phyloP scores from a whole-genome alignment of 371 early-diverging fungal genomes.

The Basidiobolus meristosporus region DNA sequence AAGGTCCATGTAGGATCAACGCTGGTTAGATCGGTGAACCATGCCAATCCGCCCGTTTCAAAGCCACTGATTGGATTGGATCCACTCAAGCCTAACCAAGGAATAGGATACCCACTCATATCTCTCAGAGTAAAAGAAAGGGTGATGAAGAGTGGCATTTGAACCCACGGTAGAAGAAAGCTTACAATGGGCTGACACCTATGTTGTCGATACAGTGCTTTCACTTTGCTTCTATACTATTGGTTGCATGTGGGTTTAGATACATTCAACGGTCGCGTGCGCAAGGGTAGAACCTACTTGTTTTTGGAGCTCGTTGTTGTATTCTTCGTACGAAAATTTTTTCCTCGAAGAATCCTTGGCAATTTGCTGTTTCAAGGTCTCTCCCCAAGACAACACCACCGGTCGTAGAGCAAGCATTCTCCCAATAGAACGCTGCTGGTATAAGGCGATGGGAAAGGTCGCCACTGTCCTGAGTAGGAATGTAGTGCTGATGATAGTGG shows the following conservation, averaged over 20 bases:
- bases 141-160: conserved; percentile 54
- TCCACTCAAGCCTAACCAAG: conserved; percentile 16
- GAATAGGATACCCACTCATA: conserved; percentile 37
- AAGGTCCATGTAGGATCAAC: conserved; percentile 51
- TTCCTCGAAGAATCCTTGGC: conserved; percentile 16
- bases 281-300: conserved; percentile 10
- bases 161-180: conserved; percentile 43
- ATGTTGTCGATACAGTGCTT: conserved; percentile 30
- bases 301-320: conserved; percentile 21
- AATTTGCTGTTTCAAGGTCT: conserved; percentile 27
- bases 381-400: conserved; percentile 37
- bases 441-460: conserved; percentile 57
- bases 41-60: conserved; percentile 34
- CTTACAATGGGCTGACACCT: conserved; percentile 39
- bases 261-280: neutral
- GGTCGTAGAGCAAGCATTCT: conserved; percentile 34
- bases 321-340: conserved; percentile 18
- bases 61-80: conserved; percentile 23
- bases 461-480: conserved; percentile 27
- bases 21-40: conserved; percentile 46
- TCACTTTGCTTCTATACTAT: conserved; percentile 31
- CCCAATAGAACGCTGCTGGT: conserved; percentile 36
- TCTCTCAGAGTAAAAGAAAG: conserved; percentile 47
- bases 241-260: neutral
- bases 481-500: conserved; percentile 34